These are phyloP conservation scores for Fusarium nelsonii DNA, from an alignment of 2,329 filamentous ascomycete species.

Conservation along the genomic window DNA sequence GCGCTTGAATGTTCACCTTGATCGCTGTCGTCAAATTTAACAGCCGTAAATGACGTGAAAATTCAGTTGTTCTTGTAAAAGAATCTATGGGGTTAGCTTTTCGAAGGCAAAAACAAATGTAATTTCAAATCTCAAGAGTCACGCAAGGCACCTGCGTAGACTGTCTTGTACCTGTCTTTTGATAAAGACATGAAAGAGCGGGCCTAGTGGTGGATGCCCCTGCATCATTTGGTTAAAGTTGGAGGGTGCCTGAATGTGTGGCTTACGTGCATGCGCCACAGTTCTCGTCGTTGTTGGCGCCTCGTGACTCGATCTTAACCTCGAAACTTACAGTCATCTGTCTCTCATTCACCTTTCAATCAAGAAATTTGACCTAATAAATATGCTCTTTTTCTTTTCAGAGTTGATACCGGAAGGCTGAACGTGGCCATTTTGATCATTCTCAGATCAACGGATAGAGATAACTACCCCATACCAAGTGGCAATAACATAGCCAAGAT, in stretches of 20 bases:
- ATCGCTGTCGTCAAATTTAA: neutral
- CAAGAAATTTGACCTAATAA: conserved; percentile 26
- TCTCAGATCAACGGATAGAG: conserved; percentile 9
- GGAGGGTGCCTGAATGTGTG: conserved; percentile 41
- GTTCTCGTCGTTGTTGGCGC: conserved; percentile 30
- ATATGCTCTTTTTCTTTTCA: conserved; percentile 21
- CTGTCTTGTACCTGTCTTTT: conserved; percentile 10
- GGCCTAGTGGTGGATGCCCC: conserved; percentile 10
- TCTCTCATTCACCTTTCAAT: conserved; percentile 28
- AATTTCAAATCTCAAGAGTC: neutral
- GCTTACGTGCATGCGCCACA: conserved; percentile 46
- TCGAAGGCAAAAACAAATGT: neutral
- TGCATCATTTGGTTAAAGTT: conserved; percentile 25
- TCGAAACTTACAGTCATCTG: conserved; percentile 48
- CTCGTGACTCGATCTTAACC: conserved; percentile 46
- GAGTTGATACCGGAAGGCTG: conserved; percentile 17
- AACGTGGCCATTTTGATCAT: conserved; percentile 11
- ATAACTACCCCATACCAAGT: conserved; percentile 15
- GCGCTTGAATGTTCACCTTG: neutral
- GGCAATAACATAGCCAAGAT: conserved; percentile 57
- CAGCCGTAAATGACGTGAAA: neutral
- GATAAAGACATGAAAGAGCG: neutral
- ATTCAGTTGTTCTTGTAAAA: neutral
- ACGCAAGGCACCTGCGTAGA: neutral
- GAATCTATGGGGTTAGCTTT: neutral